Evolutionary conservation across 129 eudicot species (phyloP).

Genomic region (Chrysanthemum makinoi): DNA sequence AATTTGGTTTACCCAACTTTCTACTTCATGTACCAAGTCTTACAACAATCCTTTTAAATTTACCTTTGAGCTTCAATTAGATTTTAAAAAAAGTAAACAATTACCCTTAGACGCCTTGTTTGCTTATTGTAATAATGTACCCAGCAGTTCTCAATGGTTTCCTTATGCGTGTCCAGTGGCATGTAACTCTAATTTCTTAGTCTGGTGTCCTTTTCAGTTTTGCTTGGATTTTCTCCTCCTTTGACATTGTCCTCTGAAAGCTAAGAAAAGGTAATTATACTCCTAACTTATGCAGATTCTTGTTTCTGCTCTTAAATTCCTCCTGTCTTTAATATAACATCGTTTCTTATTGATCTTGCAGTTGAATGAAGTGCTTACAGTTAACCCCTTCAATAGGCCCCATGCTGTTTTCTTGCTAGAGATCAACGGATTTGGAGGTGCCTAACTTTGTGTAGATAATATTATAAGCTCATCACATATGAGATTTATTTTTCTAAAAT

Average conservation of each 20-base stretch:
- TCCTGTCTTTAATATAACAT: slow-evolving; percentile 2
- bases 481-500: background rate
- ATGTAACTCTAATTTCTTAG: background rate
- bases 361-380: slow-evolving; percentile 77
- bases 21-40: background rate
- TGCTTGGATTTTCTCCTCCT: slow-evolving; percentile 85
- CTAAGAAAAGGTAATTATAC: slow-evolving; percentile 60
- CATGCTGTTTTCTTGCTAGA: slow-evolving; percentile 70
- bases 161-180: too few relatives aligned
- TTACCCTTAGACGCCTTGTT: too few relatives aligned
- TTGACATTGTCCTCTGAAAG: slow-evolving; percentile 59
- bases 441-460: background rate
- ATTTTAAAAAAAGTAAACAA: too few relatives aligned
- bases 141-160: too few relatives aligned
- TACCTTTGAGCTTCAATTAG: background rate
- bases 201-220: slow-evolving; percentile 33
- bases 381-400: slow-evolving; percentile 87
- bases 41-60: background rate
- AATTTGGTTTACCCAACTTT: background rate
- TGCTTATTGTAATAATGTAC: too few relatives aligned
- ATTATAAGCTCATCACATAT: background rate
- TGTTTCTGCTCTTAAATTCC: background rate
- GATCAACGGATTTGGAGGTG: slow-evolving; percentile 70
- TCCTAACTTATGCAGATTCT: background rate
- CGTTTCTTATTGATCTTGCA: slow-evolving; percentile 36